Evolutionary conservation across 2,329 filamentous ascomycete genomes (phyloP).

Genomic region (Gnomoniopsis sp.): DNA sequence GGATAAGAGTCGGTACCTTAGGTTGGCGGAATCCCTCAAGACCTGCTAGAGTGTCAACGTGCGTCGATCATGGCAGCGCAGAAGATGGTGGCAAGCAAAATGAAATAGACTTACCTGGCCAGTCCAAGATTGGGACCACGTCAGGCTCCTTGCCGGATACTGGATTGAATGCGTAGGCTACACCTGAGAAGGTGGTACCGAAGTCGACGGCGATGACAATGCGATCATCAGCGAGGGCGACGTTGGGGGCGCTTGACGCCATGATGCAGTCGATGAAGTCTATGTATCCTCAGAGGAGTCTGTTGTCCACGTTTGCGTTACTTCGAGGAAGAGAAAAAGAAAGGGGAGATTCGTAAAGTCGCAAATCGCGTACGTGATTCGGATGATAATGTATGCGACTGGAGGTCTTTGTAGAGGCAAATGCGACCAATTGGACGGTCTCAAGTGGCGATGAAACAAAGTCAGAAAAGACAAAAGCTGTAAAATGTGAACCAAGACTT

Average conservation of each 20-base stretch:
- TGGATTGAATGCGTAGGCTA: conserved; percentile 22
- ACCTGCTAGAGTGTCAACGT: neutral
- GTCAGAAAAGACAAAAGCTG: no score
- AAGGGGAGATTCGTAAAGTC: no score
- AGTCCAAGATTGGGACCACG: neutral
- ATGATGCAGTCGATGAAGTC: neutral
- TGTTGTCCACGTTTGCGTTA: no score
- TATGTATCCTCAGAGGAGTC: no score
- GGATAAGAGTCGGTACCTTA: neutral
- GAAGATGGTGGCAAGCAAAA: neutral
- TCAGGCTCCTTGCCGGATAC: neutral
- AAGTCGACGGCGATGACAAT: conserved; percentile 20
- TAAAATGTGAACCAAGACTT: no score
- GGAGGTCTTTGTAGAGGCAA: no score
- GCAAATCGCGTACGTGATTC: no score
- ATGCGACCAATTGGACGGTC: no score
- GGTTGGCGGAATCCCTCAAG: conserved; percentile 4
- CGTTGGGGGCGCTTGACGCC: neutral
- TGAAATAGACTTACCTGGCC: conserved; percentile 4
- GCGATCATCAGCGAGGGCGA: neutral
- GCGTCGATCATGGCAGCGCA: neutral
- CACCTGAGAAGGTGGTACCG: conserved; percentile 22
- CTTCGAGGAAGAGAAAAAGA: neutral
- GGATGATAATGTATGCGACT: no score
- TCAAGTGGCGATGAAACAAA: no score